phyloP scores from a whole-genome alignment of 257 asterid genomes.

The Nicotiana otophora region DNA sequence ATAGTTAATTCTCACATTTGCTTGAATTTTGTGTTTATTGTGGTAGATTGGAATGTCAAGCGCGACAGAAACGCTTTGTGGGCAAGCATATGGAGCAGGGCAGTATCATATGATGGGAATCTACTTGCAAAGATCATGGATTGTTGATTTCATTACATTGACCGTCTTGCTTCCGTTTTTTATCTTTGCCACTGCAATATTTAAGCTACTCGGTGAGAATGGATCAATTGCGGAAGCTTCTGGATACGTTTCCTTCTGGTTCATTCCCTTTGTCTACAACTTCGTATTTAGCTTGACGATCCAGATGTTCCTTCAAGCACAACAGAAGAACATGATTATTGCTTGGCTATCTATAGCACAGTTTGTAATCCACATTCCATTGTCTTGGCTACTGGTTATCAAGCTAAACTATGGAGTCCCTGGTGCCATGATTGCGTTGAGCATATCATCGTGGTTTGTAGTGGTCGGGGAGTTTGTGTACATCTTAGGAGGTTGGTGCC shows the following conservation, averaged over 20 bases:
- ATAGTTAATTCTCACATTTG: conserved; percentile 34
- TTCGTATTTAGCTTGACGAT: conserved; percentile 50
- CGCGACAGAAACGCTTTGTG: conserved; percentile 94
- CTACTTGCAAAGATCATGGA: conserved; percentile 90
- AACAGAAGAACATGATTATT: conserved; percentile 67
- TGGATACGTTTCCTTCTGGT: conserved; percentile 68
- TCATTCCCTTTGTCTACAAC: conserved; percentile 46
- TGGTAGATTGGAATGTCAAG: conserved; percentile 92
- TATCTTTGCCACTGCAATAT: conserved; percentile 54
- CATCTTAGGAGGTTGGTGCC: conserved; percentile 86
- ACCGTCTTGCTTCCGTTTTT: conserved; percentile 64
- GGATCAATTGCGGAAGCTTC: conserved; percentile 47
- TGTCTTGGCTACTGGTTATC: conserved; percentile 64
- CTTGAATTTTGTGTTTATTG: neutral
- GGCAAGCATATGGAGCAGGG: conserved; percentile 90
- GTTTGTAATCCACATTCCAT: conserved; percentile 54
- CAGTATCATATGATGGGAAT: conserved; percentile 92
- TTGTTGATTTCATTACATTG: conserved; percentile 59
- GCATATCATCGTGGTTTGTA: conserved; percentile 57
- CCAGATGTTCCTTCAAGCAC: conserved; percentile 92
- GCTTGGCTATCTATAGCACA: conserved; percentile 60
- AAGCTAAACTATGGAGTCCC: conserved; percentile 46
- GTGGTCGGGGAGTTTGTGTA: conserved; percentile 63
- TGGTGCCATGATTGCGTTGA: conserved; percentile 77
- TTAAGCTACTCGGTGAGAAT: conserved; percentile 59